Base-by-base conservation (phyloP, 805 yeast species). In the Starmerella khaoyaiensis region DNA sequence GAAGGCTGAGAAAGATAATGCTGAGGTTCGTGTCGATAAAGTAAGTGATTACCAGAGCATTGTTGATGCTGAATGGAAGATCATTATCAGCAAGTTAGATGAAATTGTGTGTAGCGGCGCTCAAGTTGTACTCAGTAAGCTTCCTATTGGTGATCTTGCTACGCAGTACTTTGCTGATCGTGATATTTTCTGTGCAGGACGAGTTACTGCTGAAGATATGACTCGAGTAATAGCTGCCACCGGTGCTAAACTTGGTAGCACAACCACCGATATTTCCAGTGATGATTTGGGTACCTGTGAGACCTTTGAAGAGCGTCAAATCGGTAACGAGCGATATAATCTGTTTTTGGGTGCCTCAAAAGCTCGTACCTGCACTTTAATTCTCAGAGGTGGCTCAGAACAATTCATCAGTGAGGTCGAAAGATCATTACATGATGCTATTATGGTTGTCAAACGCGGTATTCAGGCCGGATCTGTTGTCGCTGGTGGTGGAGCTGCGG, bases 401-500 rank as follows among this genome's bases (percentile, higher is more conserved):
- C 98, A 90, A 67, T 93, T 90, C 27, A 77, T 90, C 54, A 95
- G 94, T 38, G 98, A 90, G 65, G 95, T 93, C 19, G 98, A 90
- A 60, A 74, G 98, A 62, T 87, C 96, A 2, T 67, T 90, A 49
- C 97, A 90, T 56, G 99, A 90, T 63, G 98, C 98, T 35, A 83
- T 90, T 35, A 87, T 87, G 98, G 86, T 90, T 58, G 97, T 87
- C 31, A 87, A 86, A 63, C 72, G 98, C 52, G 93, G 97, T 2
- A 74, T 90, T 28, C 76, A 80, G 54, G 86, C 86, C 57, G 79
- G 76, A 54, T 64, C 72, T 21, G 75, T 90, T 48, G 98, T 90
- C 40, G 97, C 94, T 11, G 99, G 99, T 45, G 99, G 99, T 47
- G 99, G 99, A 46, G 99, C 99, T 24, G 79, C 84, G 46, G 98